A percentile compares a stretch with the other conserved stretches of the same genome.
phyloP scores from a whole-genome alignment of 2,329 filamentous ascomycete species.

The Colletotrichum paranaense region DNA sequence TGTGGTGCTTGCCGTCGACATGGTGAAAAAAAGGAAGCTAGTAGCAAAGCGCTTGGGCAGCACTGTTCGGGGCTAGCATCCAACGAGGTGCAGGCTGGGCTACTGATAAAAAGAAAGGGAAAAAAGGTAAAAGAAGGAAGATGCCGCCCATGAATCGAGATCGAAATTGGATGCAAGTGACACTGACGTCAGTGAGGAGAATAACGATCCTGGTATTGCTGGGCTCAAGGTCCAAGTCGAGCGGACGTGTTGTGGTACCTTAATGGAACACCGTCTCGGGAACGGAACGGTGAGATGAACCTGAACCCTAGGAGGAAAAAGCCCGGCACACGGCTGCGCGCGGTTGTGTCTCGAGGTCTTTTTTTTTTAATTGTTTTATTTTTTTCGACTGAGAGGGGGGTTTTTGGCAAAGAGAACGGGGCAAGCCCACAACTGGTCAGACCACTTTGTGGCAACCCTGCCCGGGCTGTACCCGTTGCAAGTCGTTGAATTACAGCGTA shows the following conservation, averaged over 20 bases:
- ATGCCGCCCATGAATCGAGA: constrained; percentile 12
- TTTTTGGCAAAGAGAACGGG: constrained; percentile 17
- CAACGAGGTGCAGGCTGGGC: not conserved
- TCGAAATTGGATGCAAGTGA: constrained; percentile 17
- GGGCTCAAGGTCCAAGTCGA: constrained; percentile 30
- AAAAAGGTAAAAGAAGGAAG: not conserved
- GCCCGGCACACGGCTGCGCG: constrained; percentile 6
- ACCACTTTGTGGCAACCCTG: constrained; percentile 31
- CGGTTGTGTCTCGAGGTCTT: constrained; percentile 24
- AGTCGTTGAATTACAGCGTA: not conserved
- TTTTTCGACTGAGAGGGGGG: constrained; percentile 2
- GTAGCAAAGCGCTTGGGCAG: constrained; percentile 9
- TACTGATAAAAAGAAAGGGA: not conserved
- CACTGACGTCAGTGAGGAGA: constrained; percentile 36
- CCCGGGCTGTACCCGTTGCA: constrained; percentile 1
- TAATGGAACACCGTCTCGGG: constrained; percentile 30
- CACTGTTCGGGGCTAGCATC: not conserved
- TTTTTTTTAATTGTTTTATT: not conserved
- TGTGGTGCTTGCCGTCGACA: constrained; percentile 24
- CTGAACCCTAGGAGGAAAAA: constrained; percentile 23
- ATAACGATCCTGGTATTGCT: constrained; percentile 31
- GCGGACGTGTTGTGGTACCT: constrained; percentile 26
- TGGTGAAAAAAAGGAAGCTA: constrained; percentile 12
- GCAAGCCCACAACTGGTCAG: constrained; percentile 32
- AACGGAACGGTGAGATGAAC: constrained; percentile 29